These are phyloP conservation scores for Fusarium liriodendri DNA, from an alignment of 2,329 filamentous ascomycete species.

Conservation along the genomic window DNA sequence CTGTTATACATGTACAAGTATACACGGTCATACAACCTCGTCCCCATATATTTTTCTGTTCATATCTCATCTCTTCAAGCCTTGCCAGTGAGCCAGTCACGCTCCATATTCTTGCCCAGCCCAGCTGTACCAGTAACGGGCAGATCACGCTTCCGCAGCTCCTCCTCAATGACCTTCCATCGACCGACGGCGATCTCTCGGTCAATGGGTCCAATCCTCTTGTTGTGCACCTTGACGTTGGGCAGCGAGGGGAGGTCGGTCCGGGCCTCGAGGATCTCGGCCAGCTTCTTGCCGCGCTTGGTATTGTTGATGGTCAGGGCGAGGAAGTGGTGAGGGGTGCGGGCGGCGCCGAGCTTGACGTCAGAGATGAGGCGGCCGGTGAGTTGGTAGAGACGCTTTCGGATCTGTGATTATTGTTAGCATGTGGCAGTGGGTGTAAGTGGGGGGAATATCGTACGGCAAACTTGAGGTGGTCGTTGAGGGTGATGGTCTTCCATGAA, in stretches of 20 bases:
- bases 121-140: constrained; percentile 63
- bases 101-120: constrained; percentile 55
- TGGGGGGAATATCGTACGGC: constrained; percentile 65
- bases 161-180: constrained; percentile 83
- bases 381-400: constrained; percentile 84
- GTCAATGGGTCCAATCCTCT: constrained; percentile 76
- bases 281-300: constrained; percentile 71
- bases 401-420: constrained; percentile 66
- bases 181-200: constrained; percentile 78
- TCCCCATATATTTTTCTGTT: constrained; percentile 19
- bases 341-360: constrained; percentile 68
- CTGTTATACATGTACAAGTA: constrained; percentile 49
- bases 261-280: constrained; percentile 64
- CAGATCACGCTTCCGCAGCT: constrained; percentile 71
- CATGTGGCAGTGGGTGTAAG: background rate
- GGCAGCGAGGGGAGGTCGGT: constrained; percentile 62
- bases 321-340: constrained; percentile 66
- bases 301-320: constrained; percentile 63
- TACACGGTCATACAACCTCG: constrained; percentile 42
- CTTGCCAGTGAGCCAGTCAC: constrained; percentile 56
- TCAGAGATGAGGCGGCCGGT: constrained; percentile 84
- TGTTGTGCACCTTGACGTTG: constrained; percentile 77
- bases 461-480: constrained; percentile 76
- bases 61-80: constrained; percentile 36
- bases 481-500: constrained; percentile 67